Evolutionary conservation across 257 asterid genomes (phyloP).

Genomic region (Paraleonurus japonicus): DNA sequence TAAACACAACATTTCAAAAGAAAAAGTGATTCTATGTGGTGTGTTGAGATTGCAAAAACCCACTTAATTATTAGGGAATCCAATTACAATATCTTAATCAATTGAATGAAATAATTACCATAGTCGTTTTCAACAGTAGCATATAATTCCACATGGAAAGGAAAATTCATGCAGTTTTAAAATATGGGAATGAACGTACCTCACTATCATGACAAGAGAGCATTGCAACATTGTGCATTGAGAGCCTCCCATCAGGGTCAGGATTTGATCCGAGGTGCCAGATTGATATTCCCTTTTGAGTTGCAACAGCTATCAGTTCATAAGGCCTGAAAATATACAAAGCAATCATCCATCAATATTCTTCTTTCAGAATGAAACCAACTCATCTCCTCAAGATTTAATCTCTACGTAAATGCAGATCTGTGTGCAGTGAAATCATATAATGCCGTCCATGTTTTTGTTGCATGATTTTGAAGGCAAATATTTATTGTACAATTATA

Average conservation of each 20-base stretch:
- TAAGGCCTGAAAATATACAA: conserved; percentile 62
- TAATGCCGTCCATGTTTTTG: not conserved
- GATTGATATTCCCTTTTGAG: conserved; percentile 70
- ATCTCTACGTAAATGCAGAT: not conserved
- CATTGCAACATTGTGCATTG: conserved; percentile 53
- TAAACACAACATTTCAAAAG: too few relatives aligned
- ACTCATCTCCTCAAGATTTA: not conserved
- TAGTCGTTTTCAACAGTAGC: not conserved
- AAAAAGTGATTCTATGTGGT: too few relatives aligned
- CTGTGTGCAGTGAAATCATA: not conserved
- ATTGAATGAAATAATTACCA: not conserved
- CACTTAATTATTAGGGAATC: not conserved
- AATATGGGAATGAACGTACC: conserved; percentile 43
- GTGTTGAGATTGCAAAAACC: too few relatives aligned
- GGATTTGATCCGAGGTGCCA: conserved; percentile 90
- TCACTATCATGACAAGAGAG: conserved; percentile 68
- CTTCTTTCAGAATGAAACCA: not conserved
- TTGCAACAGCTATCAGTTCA: conserved; percentile 86
- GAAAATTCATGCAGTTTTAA: not conserved
- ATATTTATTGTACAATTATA: not conserved
- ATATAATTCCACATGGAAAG: not conserved
- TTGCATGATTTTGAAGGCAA: not conserved
- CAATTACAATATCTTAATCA: not conserved
- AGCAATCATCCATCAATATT: not conserved
- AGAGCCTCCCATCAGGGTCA: conserved; percentile 73